These are phyloP conservation scores for Sporisorium graminicola DNA, from an alignment of 1,284 basidiomycete genomes.

Conservation along the genomic window DNA sequence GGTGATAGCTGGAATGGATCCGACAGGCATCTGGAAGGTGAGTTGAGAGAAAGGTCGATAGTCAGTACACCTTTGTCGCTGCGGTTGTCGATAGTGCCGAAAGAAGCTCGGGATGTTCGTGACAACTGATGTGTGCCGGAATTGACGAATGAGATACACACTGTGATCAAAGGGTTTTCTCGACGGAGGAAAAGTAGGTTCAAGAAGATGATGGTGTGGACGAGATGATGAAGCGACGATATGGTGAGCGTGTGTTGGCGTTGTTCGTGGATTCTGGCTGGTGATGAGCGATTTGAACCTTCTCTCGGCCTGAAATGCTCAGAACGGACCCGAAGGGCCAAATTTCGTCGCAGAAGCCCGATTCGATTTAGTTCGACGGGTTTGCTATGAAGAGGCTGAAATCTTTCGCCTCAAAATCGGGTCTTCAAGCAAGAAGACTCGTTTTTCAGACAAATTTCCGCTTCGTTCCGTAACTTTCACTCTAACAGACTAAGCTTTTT, in stretches of 20 bases:
- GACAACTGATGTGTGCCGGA: not conserved
- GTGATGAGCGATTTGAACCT: conserved; percentile 9
- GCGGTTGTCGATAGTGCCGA: not conserved
- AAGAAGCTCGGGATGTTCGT: too few species aligned
- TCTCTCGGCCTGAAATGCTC: conserved; percentile 12
- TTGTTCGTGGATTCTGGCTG: conserved; percentile 2
- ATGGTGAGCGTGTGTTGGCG: conserved; percentile 4
- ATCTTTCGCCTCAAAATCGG: not conserved
- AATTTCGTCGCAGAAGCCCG: not conserved
- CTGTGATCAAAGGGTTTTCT: conserved; percentile 19
- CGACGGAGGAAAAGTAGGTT: conserved; percentile 5
- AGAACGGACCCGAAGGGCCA: conserved; percentile 13
- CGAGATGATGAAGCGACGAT: not conserved
- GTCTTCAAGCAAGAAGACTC: not conserved
- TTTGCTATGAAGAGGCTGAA: not conserved
- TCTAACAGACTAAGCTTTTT: not conserved
- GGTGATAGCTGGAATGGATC: conserved; percentile 63
- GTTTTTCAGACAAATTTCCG: not conserved
- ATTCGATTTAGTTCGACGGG: not conserved
- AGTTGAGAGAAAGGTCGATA: not conserved
- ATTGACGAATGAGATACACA: conserved; percentile 13
- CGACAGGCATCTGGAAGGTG: conserved; percentile 52
- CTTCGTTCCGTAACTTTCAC: not conserved
- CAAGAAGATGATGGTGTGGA: conserved; percentile 27
- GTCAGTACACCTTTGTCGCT: conserved; percentile 18